Evolutionary conservation across 805 yeast species (phyloP), one percentile per base, ranked within the genome.

Genomic region (Candida dendrica): DNA sequence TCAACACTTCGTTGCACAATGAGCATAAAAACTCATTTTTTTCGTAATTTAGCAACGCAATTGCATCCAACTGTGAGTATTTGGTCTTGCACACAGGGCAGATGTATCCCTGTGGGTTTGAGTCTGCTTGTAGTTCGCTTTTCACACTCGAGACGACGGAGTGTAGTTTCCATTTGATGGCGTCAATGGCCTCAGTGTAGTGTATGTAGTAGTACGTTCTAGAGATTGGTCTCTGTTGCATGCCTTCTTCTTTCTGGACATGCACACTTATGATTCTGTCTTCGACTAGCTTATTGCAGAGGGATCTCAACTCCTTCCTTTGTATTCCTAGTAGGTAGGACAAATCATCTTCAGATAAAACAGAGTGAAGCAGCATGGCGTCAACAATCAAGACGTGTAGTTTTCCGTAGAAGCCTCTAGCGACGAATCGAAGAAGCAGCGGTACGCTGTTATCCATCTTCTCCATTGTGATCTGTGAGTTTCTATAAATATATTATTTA

Each of bases 111-210:
- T 93, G 95, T 1, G 97, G 95, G 51, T 88, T 90, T 20, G 88
- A 80, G 53, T 83, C 85, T 48, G 80, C 84, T 40, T 87, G 81
- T 65, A 91, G 75, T 54, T 89, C 95, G 48, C 84, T 86, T 56
- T 87, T 87, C 42, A 90, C 71, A 42, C 72, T 61, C 51, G 81
- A 82, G 13, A 87, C 97, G 22, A 93, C 74, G 37, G 85, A 77
- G 60, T 91, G 96, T 45, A 91, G 85, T 57, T 90, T 89, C 98
- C 98, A 93, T 63, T 93, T 93, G 58, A 93, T 79, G 3, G 96
- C 79, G 64, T 93, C 98, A 34, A 93, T 86, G 0, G 98, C 95
- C 60, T 89, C 95, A 3, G 96, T 87, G 58, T 77, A 79, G 57
- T 88, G 96, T 42, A 91, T 81, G 61, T 77, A 93, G 64, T 83